Percentiles rank a stretch among this genome's conserved stretches.
phyloP scores from a whole-genome alignment of 2,329 filamentous ascomycete species.

The Conoideocrella luteorostrata region DNA sequence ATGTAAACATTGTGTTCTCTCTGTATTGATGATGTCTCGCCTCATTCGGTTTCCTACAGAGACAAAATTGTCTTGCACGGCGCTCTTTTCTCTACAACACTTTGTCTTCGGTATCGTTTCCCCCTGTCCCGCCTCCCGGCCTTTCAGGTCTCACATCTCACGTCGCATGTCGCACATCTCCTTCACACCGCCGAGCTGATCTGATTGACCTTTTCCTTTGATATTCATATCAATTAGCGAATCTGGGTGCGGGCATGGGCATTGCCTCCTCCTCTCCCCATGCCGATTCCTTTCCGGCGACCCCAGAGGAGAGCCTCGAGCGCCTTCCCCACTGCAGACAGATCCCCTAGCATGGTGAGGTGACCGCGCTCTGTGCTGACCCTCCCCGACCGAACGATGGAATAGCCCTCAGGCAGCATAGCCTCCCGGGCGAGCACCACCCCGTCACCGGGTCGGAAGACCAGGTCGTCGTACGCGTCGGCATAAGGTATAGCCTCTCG shows the following conservation, averaged over 20 bases:
- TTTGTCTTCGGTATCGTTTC: too few relatives aligned
- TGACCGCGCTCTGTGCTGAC: slow-evolving; percentile 80
- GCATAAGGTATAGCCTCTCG: slow-evolving; percentile 67
- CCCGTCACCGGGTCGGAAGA: slow-evolving; percentile 82
- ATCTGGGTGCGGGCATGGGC: not conserved
- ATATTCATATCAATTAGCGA: not conserved
- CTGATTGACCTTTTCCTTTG: too few relatives aligned
- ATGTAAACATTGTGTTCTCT: too few relatives aligned
- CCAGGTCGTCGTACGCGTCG: slow-evolving; percentile 79
- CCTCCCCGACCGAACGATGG: slow-evolving; percentile 63
- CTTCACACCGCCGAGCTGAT: too few relatives aligned
- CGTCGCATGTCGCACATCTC: too few relatives aligned
- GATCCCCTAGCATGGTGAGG: slow-evolving; percentile 77
- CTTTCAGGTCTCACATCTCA: too few relatives aligned
- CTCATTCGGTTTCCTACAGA: too few relatives aligned
- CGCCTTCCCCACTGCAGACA: slow-evolving; percentile 72
- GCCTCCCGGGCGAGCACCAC: slow-evolving; percentile 81
- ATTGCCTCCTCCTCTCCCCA: slow-evolving; percentile 32
- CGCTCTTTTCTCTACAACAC: too few relatives aligned
- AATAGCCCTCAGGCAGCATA: slow-evolving; percentile 78
- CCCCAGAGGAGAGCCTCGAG: slow-evolving; percentile 62
- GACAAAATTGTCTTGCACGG: too few relatives aligned
- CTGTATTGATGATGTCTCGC: too few relatives aligned
- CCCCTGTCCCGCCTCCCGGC: too few relatives aligned
- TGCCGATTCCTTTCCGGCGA: slow-evolving; percentile 65